Evolutionary conservation across 495 filamentous ascomycete genomes (phyloP), one percentile per base, ranked within the genome.

Genomic region (Clohesyomyces aquaticus): DNA sequence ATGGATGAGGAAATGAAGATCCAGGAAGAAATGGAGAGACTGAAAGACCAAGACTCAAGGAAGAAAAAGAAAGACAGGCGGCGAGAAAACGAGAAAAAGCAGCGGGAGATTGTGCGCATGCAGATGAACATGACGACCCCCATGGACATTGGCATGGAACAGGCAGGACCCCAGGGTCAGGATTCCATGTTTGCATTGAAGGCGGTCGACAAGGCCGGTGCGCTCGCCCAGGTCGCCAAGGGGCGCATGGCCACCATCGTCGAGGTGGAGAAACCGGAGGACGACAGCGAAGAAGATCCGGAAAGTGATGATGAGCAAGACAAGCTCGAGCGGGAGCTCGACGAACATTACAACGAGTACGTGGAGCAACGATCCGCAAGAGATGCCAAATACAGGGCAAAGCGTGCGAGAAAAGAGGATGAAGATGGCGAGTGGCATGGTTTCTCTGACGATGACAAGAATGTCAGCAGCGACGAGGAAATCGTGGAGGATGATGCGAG

Each of bases 81-180:
- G 62, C 87, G 83, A 67, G 90, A 93, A 41, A 97, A 97, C 64
- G 93, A 96, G 74, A 86, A 85, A 71, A 96, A 92, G 77, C 86
- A 88, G 65, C 91, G 88, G 74, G 93, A 96, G 59, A 93, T 96
- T 56, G 80, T 93, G 27, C 88, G 94, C 48, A 85, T 98, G 88
- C 95, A 98, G 76, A 84, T 98, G 80, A 85, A 96, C 75, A 98
- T 98, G 95, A 91, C 87, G 16, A 88, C 91, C 0, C 93, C 94
- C 16, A 93, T 90, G 80, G 95, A 98, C 63, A 95, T 98, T 66
- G 94, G 94, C 65, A 87, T 94, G 79, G 93, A 97, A 72, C 91
- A 96, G 73, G 77, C 81, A n/a, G 90, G 90, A 12, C 87, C 88
- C 1, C 76, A 80, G 32, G 92, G 91, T 6, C 84, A 87, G 18